phyloP scores from a whole-genome alignment of 2,329 filamentous ascomycete species.

The Fusarium fracticaudum region DNA sequence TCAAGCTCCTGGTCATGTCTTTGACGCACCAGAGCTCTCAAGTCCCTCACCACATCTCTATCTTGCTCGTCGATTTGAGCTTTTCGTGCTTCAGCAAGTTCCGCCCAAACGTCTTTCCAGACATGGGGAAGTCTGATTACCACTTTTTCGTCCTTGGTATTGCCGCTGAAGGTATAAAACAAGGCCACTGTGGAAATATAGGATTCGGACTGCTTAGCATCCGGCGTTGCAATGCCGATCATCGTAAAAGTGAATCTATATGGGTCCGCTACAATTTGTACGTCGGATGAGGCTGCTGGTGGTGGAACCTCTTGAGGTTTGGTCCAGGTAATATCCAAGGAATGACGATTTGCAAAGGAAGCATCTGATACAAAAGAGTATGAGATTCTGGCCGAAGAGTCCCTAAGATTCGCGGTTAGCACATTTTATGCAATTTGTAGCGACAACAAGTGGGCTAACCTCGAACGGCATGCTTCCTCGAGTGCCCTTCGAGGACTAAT shows the following conservation, averaged over 20 bases:
- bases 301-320: conserved; percentile 70
- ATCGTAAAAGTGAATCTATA: conserved; percentile 76
- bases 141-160: conserved; percentile 85
- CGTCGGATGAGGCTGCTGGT: conserved; percentile 46
- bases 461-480: conserved; percentile 87
- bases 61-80: conserved; percentile 75
- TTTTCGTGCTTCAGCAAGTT: conserved; percentile 78
- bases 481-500: conserved; percentile 79
- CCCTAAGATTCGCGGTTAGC: conserved; percentile 58
- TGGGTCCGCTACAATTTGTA: conserved; percentile 58
- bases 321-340: conserved; percentile 80
- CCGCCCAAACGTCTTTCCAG: conserved; percentile 88
- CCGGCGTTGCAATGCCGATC: conserved; percentile 76
- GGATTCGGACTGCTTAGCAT: conserved; percentile 83
- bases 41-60: conserved; percentile 70
- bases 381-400: conserved; percentile 72
- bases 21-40: conserved; percentile 76
- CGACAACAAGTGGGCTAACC: conserved; percentile 55
- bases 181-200: conserved; percentile 84
- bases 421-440: neutral
- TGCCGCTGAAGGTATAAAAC: conserved; percentile 82
- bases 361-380: conserved; percentile 78
- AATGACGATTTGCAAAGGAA: conserved; percentile 79
- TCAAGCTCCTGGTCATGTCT: conserved; percentile 75
- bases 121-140: conserved; percentile 78